phyloP scores from a whole-genome alignment of 345 rosid species.

The Eucalyptus decipiens region DNA sequence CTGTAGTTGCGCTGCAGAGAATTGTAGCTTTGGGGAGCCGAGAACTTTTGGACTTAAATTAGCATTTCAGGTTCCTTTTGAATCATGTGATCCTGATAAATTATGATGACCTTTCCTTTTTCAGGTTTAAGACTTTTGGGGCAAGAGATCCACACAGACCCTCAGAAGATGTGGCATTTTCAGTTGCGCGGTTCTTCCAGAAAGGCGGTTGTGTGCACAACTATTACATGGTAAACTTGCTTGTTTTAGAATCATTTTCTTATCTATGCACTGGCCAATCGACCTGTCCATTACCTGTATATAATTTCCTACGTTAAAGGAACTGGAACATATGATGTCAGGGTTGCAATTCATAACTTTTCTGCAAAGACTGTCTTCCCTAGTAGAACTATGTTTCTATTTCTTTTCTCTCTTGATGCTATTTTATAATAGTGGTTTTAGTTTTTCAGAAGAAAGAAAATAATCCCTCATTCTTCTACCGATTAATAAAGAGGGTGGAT shows the following conservation, averaged over 20 bases:
- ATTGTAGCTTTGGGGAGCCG: neutral
- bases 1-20: neutral
- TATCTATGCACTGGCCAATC: neutral
- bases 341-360: neutral
- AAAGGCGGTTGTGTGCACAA: constrained; percentile 87
- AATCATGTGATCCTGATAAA: neutral
- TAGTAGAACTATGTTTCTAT: neutral
- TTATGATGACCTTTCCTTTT: neutral
- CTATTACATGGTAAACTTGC: constrained; percentile 72
- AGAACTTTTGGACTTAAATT: neutral
- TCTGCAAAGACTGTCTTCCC: neutral
- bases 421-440: neutral
- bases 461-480: neutral
- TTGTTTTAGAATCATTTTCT: neutral
- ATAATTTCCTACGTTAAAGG: neutral
- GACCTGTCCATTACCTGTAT: neutral
- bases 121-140: constrained; percentile 92
- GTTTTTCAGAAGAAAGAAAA: neutral
- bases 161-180: constrained; percentile 72
- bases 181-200: constrained; percentile 88
- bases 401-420: neutral
- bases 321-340: neutral
- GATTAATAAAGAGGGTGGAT: neutral
- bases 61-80: neutral
- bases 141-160: constrained; percentile 90